Percentiles rank a stretch among this genome's conserved stretches.
Conservation (phyloP, 306 rosid genomes). For the Acacia crassicarpa region DNA sequence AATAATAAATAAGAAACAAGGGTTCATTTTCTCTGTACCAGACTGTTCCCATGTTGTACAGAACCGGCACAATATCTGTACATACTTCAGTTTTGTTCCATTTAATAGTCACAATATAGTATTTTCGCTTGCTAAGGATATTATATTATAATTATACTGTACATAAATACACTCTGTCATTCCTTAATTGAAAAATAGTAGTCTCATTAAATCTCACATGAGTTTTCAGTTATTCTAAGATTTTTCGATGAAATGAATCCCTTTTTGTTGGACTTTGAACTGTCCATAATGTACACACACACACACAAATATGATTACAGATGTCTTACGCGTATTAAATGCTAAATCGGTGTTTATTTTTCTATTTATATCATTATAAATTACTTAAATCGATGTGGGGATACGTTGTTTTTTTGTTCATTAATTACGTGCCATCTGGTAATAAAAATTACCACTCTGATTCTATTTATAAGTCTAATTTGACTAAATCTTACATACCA, state of each 20-base stretch:
- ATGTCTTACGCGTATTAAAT: not conserved
- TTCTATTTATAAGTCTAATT: too few relatives aligned
- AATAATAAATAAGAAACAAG: too few relatives aligned
- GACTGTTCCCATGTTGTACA: constrained; percentile 11
- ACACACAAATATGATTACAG: too few relatives aligned
- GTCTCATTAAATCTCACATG: not conserved
- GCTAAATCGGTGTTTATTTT: too few relatives aligned
- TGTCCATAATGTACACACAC: too few relatives aligned
- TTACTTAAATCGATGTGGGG: not conserved
- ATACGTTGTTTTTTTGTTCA: not conserved
- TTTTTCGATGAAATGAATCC: not conserved
- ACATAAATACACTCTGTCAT: not conserved
- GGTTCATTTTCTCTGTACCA: constrained; percentile 20
- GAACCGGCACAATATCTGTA: not conserved
- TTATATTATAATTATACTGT: too few relatives aligned
- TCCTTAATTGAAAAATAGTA: not conserved
- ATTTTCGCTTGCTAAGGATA: not conserved
- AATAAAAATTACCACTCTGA: not conserved
- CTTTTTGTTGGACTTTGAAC: not conserved
- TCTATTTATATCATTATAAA: not conserved
- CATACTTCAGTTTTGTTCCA: not conserved
- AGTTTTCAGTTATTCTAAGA: not conserved
- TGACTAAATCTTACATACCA: too few relatives aligned
- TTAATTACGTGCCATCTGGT: constrained; percentile 3
- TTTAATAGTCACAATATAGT: not conserved